Evolutionary conservation across 805 yeast species (phyloP).

Genomic region (Spathaspora passalidarum): DNA sequence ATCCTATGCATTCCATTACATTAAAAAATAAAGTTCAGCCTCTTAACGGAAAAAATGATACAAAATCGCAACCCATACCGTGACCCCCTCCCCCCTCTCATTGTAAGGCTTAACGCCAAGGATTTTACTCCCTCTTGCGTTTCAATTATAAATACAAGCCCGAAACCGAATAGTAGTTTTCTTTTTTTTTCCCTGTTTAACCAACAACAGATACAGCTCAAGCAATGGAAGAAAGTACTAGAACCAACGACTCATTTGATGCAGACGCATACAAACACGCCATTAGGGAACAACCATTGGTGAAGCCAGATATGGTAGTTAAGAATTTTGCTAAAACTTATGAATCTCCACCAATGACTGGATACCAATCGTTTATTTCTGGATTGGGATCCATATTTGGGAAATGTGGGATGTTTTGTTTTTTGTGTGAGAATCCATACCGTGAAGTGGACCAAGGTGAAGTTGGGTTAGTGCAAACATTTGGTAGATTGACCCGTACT

Average conservation of each 20-base stretch:
- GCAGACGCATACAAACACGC: constrained; percentile 10
- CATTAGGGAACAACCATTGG: constrained; percentile 20
- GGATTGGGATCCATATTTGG: constrained; percentile 49
- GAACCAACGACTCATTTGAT: constrained; percentile 9
- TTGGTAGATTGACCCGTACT: constrained; percentile 61
- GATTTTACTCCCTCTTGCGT: not conserved
- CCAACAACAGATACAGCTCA: not conserved
- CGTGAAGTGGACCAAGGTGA: constrained; percentile 60
- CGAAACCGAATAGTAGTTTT: too few species aligned
- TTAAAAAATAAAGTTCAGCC: not conserved
- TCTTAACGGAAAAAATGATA: not conserved
- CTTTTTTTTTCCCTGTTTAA: not conserved
- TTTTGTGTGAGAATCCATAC: constrained; percentile 58
- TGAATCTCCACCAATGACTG: constrained; percentile 36
- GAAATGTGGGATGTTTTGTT: constrained; percentile 53
- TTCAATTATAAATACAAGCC: too few species aligned
- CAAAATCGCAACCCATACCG: not conserved
- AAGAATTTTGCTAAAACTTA: constrained; percentile 41
- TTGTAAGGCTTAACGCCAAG: not conserved
- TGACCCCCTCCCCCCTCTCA: not conserved
- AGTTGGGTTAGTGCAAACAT: constrained; percentile 64
- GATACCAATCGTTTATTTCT: constrained; percentile 41
- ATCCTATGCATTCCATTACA: not conserved
- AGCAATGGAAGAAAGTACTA: constrained; percentile 1
- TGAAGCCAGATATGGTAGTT: constrained; percentile 40